Conservation (phyloP, 2,329 filamentous ascomycete genomes). For the Penicillium thymicola region DNA sequence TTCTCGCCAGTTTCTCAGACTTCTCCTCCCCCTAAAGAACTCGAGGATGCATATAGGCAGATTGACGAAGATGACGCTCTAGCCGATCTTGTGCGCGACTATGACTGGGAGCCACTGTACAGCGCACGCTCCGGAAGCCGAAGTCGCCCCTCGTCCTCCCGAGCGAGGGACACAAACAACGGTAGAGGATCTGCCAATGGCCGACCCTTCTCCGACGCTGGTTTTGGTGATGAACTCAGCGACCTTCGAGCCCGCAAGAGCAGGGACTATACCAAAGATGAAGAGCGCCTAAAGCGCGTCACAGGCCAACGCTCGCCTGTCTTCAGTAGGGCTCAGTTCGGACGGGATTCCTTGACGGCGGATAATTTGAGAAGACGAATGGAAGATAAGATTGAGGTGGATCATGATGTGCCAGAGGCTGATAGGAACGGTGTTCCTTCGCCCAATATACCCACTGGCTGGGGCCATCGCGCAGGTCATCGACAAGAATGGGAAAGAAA, state of each 20-base stretch:
- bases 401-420: constrained; percentile 17
- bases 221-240: constrained; percentile 34
- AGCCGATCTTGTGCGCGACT: constrained; percentile 33
- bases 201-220: constrained; percentile 29
- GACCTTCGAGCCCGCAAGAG: constrained; percentile 35
- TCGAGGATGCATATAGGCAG: constrained; percentile 39
- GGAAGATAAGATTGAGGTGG: constrained; percentile 19
- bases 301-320: constrained; percentile 40
- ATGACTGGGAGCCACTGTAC: constrained; percentile 24
- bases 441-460: constrained; percentile 38
- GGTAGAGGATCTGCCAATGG: constrained; percentile 13
- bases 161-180: constrained; percentile 17
- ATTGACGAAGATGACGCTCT: constrained; percentile 40
- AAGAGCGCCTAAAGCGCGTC: constrained; percentile 38
- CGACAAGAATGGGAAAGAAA: constrained; percentile 38
- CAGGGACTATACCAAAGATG: constrained; percentile 38
- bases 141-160: constrained; percentile 26
- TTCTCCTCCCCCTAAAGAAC: constrained; percentile 39
- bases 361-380: constrained; percentile 40
- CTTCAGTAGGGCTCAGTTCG: constrained; percentile 40
- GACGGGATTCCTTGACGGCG: constrained; percentile 31
- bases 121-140: constrained; percentile 17
- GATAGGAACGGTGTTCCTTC: constrained; percentile 29
- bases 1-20: constrained; percentile 33
- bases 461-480: constrained; percentile 35